A percentile compares a stretch with the other conserved stretches of the same genome.
Conservation (phyloP, 208 protist genomes). For the Leishmania tarentolae region DNA sequence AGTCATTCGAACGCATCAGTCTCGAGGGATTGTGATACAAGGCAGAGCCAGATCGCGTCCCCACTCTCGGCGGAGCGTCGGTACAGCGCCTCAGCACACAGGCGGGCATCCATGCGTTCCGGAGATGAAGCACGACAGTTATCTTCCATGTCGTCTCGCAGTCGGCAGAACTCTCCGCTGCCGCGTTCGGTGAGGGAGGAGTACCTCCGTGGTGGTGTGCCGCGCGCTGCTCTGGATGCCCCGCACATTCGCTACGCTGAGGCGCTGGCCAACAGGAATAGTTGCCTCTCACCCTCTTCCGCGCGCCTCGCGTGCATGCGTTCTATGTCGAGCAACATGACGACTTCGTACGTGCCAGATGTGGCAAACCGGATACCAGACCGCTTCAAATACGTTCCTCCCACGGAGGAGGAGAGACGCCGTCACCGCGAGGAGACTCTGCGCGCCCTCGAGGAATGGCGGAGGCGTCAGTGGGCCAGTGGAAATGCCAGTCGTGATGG, state of each 20-base stretch:
- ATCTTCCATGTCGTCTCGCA: conserved; percentile 4
- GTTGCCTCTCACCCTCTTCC: conserved; percentile 6
- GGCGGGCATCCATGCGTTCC: not conserved
- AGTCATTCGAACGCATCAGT: conserved; percentile 20
- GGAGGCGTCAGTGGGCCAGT: conserved; percentile 14
- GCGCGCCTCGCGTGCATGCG: conserved; percentile 3
- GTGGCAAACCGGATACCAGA: conserved; percentile 45
- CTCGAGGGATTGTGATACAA: not conserved
- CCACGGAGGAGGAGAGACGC: conserved; percentile 31
- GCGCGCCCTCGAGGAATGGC: conserved; percentile 26
- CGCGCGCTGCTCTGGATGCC: conserved; percentile 26
- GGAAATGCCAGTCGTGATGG: not conserved
- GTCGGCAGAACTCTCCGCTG: conserved; percentile 22
- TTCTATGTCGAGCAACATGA: conserved; percentile 5
- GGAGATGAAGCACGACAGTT: not conserved
- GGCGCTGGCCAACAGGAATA: conserved; percentile 19
- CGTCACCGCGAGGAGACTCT: conserved; percentile 23
- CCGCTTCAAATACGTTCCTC: conserved; percentile 58
- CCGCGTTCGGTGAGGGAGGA: conserved; percentile 16
- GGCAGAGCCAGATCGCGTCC: not conserved
- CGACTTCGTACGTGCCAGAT: conserved; percentile 10
- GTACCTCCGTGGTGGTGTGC: conserved; percentile 17
- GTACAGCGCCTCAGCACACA: not conserved
- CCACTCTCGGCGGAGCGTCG: conserved; percentile 2
- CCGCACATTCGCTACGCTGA: conserved; percentile 37